Evolutionary conservation across 23 red algal species (phyloP).

Genomic region (Chondrus crispus): DNA sequence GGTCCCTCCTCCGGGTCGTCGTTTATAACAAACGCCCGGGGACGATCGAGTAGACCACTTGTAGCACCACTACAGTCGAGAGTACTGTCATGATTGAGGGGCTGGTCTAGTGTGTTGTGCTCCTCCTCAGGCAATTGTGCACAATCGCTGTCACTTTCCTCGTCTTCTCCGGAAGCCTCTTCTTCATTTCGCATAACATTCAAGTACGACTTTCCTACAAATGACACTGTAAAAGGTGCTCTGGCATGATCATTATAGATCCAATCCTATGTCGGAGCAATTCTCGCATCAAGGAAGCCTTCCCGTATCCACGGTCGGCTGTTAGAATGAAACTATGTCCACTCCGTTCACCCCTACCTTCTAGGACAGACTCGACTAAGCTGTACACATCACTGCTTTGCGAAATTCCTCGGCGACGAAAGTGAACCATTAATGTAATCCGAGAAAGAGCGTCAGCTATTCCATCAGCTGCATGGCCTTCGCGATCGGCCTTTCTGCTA

Average conservation of each 20-base stretch:
- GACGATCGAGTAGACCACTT: too few relatives aligned
- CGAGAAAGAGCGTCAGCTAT: background rate
- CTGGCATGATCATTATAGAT: background rate
- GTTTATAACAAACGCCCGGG: too few relatives aligned
- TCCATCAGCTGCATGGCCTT: background rate
- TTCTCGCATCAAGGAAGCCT: background rate
- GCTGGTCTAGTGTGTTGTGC: too few relatives aligned
- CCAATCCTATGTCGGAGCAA: background rate
- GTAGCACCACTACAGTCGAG: too few relatives aligned
- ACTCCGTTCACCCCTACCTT: background rate
- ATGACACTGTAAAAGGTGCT: background rate
- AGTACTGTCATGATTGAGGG: too few relatives aligned
- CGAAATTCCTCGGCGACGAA: background rate
- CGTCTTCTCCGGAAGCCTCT: too few relatives aligned
- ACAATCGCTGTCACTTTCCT: too few relatives aligned
- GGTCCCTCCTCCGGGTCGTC: too few relatives aligned
- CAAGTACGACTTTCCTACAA: background rate
- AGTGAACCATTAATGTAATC: background rate
- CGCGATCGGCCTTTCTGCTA: background rate
- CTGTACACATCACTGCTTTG: background rate
- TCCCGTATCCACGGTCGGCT: background rate
- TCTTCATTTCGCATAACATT: too few relatives aligned
- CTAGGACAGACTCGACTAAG: background rate
- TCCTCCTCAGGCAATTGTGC: too few relatives aligned
- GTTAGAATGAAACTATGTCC: background rate